Conservation (phyloP, 805 yeast genomes). For the Pichia pseudocactophila region DNA sequence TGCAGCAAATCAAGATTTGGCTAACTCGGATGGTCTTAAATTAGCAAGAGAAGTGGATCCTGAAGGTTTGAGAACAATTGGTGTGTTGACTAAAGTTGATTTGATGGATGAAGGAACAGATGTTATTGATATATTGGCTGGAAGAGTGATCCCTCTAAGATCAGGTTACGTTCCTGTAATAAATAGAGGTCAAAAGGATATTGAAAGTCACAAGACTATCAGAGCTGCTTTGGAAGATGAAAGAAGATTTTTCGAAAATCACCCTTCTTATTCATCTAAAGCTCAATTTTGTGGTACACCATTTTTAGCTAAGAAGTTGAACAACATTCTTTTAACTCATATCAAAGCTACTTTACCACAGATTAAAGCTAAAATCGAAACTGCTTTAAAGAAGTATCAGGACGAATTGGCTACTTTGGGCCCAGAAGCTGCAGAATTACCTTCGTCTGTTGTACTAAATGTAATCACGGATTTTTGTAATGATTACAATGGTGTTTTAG, state of each 20-base stretch:
- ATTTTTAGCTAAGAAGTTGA: conserved; percentile 84
- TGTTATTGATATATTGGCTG: conserved; percentile 90
- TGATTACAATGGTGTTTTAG: conserved; percentile 83
- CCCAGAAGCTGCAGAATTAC: conserved; percentile 82
- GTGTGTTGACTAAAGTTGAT: conserved; percentile 93
- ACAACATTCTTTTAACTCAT: conserved; percentile 80
- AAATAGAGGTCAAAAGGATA: conserved; percentile 95
- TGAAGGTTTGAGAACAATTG: conserved; percentile 90
- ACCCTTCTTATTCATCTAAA: conserved; percentile 84
- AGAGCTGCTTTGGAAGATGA: conserved; percentile 82
- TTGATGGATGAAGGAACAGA: conserved; percentile 98
- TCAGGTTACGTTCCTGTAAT: conserved; percentile 96
- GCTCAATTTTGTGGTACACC: conserved; percentile 99
- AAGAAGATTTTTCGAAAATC: conserved; percentile 71
- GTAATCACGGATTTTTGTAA: conserved; percentile 89
- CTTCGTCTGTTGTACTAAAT: conserved; percentile 80
- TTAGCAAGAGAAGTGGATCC: conserved; percentile 98
- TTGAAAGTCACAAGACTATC: conserved; percentile 79
- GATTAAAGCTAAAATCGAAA: conserved; percentile 81
- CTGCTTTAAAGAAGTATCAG: conserved; percentile 76
- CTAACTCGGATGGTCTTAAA: conserved; percentile 92
- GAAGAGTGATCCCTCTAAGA: conserved; percentile 89
- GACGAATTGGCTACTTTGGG: conserved; percentile 71
- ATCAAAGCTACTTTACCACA: conserved; percentile 86
- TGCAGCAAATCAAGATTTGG: conserved; percentile 94